Evolutionary conservation across 2,329 filamentous ascomycete species (phyloP), one percentile per base, ranked within the genome.

Genomic region (Alternaria hordeiaustralica): DNA sequence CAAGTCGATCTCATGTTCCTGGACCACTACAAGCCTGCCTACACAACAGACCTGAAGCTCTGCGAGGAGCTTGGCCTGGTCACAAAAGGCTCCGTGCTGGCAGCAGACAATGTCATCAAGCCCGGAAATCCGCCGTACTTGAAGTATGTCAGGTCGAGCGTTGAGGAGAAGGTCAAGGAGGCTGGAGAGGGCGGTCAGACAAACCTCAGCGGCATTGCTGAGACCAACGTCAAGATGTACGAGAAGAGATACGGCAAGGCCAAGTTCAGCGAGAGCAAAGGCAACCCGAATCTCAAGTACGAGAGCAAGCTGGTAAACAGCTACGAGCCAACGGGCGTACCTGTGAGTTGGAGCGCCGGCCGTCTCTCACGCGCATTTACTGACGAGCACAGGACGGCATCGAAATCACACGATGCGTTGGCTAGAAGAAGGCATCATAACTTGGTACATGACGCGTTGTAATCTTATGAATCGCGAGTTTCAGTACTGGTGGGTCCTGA

Each of bases 1-100:
- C 84, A 85, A 49, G 87, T 94, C 63, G 91, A 93, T 70, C 80
- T 94, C 43, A 82, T 94, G 78, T 95, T 96, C 78, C 81, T 96
- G 36, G 93, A 96, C 72, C 92, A 96, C 78, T 90, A 90, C 79
- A 94, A 95, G 79, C 90, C 90, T 0, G 87, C 89, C 0, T 96
- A 95, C 76, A 87, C 87, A 1, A 85, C 87, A 0, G 93, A 96
- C 71, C 79, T 95, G 64, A 93, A 93, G 80, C 84, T 94, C 0
- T 92, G 90, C 75, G 92, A 96, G 80, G 85, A 91, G 43, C 81
- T 94, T 6, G 86, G 85, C 0, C 76, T 95, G 36, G 83, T 96
- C 4, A 83, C 82, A 0, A 83, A 85, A 0, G 91, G 91, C 0
- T 86, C 86, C 1, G 85, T 91, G 0, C 79, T 91, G 20, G 89